These are phyloP conservation scores for Nitzschia putrida DNA, from an alignment of 108 stramenopile genomes.

Conservation along the genomic window DNA sequence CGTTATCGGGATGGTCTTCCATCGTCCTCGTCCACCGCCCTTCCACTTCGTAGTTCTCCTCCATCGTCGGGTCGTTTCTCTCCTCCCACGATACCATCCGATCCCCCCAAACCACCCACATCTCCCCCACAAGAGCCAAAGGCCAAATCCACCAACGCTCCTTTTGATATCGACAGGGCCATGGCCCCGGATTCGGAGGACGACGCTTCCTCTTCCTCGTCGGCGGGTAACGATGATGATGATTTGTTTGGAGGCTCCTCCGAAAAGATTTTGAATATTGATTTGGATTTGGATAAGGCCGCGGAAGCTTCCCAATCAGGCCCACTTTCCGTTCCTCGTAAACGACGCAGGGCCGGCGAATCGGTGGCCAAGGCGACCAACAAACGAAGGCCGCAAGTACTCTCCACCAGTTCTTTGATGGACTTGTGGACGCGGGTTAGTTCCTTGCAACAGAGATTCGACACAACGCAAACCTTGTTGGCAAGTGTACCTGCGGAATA, in stretches of 20 bases:
- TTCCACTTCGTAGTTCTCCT: neutral
- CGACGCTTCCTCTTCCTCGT: constrained; percentile 13
- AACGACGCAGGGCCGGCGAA: constrained; percentile 45
- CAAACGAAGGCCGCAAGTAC: constrained; percentile 14
- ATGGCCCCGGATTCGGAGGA: constrained; percentile 42
- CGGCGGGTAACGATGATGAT: constrained; percentile 16
- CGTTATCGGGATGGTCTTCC: constrained; percentile 47
- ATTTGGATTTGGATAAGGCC: constrained; percentile 42
- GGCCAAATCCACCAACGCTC: neutral
- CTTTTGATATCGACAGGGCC: constrained; percentile 21
- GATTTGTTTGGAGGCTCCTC: constrained; percentile 57
- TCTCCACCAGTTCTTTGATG: constrained; percentile 47
- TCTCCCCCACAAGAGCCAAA: neutral
- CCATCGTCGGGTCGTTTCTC: constrained; percentile 5
- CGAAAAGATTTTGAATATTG: constrained; percentile 49
- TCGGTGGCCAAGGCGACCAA: neutral
- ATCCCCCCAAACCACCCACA: neutral
- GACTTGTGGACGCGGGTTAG: constrained; percentile 49
- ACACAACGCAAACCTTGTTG: constrained; percentile 28
- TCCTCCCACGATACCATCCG: neutral
- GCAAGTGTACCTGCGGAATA: constrained; percentile 20
- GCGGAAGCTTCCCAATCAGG: constrained; percentile 7
- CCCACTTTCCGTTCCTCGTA: constrained; percentile 23
- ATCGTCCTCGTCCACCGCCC: neutral
- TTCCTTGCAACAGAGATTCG: constrained; percentile 35